Percentiles rank a stretch among this genome's conserved stretches.
Evolutionary conservation across 2,329 filamentous ascomycete species (phyloP).

Genomic region (Colletotrichum liaoningense): DNA sequence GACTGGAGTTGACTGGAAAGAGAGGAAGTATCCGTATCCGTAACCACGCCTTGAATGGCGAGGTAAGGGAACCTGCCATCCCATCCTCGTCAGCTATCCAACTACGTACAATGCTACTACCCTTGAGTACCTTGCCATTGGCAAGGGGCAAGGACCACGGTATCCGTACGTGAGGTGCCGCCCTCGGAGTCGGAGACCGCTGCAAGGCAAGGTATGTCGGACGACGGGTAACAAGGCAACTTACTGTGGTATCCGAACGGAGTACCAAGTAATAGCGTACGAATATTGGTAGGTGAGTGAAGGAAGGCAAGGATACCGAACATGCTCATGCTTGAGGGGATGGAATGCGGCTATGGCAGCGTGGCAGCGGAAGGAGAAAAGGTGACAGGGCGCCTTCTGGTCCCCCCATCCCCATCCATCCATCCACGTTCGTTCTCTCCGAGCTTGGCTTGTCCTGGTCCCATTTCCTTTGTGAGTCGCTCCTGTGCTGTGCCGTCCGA

Average conservation of each 20-base stretch:
- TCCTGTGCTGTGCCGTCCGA: neutral
- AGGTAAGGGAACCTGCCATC: neutral
- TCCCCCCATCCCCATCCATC: neutral
- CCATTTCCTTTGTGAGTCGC: neutral
- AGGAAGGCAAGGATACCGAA: neutral
- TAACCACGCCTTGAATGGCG: too few relatives aligned
- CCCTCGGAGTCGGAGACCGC: neutral
- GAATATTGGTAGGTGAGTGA: neutral
- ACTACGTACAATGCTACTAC: neutral
- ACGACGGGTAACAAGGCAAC: neutral
- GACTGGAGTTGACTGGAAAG: neutral
- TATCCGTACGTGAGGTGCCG: neutral
- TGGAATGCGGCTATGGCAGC: neutral
- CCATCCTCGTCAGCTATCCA: neutral
- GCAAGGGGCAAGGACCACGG: too few relatives aligned
- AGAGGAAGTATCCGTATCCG: too few relatives aligned
- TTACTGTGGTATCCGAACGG: too few relatives aligned
- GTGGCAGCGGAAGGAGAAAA: conserved; percentile 16
- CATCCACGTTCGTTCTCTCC: neutral
- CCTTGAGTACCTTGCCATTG: neutral
- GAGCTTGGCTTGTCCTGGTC: neutral
- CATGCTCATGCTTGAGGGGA: neutral
- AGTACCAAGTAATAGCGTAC: too few relatives aligned
- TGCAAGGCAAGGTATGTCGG: neutral
- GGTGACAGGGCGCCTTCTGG: neutral